Conservation (phyloP, 1,284 basidiomycete species). For the Sutorius eximius region DNA sequence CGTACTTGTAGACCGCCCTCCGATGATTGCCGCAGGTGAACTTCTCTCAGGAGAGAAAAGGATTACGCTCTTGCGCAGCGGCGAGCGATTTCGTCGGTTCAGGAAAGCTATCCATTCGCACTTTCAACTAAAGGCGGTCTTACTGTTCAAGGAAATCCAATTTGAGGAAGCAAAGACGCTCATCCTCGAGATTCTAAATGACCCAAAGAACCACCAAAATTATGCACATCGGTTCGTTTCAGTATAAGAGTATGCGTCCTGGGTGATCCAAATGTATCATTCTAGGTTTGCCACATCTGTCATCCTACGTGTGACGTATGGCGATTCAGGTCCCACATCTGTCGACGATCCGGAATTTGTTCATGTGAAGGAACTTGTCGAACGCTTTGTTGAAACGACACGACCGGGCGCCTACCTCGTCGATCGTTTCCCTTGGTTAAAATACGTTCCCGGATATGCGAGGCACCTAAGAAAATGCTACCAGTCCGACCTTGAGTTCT, state of each 20-base stretch:
- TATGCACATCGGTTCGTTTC: constrained; percentile 29
- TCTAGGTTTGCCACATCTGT: constrained; percentile 60
- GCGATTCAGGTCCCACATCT: constrained; percentile 47
- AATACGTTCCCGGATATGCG: constrained; percentile 29
- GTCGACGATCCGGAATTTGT: constrained; percentile 54
- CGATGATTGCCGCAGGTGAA: constrained; percentile 26
- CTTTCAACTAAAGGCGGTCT: constrained; percentile 36
- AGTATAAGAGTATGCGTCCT: no score
- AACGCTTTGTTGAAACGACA: no score
- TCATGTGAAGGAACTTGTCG: no score
- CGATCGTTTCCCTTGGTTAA: constrained; percentile 55
- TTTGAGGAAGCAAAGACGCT: constrained; percentile 33
- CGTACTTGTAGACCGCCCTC: constrained; percentile 29
- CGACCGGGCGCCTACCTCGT: constrained; percentile 57
- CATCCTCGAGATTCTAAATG: constrained; percentile 39
- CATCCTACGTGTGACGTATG: constrained; percentile 65
- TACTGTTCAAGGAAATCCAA: constrained; percentile 38
- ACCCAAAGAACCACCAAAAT: constrained; percentile 32
- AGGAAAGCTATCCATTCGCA: constrained; percentile 36
- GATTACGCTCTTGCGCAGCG: constrained; percentile 17
- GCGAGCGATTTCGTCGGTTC: constrained; percentile 30
- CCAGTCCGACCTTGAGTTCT: not conserved
- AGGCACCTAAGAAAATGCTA: not conserved
- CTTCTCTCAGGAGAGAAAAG: constrained; percentile 27
- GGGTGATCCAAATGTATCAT: not conserved